Base-by-base conservation (phyloP, 108 stramenopile species). In the Mediolabrus comicus region DNA sequence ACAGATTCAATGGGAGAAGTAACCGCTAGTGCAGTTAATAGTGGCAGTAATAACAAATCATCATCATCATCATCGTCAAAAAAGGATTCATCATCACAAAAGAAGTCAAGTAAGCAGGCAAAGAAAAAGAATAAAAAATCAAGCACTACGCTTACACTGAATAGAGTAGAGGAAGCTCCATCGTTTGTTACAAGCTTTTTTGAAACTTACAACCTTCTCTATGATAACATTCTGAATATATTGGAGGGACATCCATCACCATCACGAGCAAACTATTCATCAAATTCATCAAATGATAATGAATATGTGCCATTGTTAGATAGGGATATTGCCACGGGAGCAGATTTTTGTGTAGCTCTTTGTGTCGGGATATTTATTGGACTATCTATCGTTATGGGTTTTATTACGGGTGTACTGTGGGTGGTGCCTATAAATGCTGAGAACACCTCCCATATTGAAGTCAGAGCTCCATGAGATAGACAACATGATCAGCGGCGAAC, bases 301-400 rank as follows among this genome's bases (percentile, higher is more conserved):
- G 46, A 0, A 28, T 51, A 30, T 28, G 46, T 72, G 38, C 76
- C 72, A 19, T 85, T 84, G 57, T 67, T 85, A 28, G 88, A 87
- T 36, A 65, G 74, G 14, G 86, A 87, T 35, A 81, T 87, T 17
- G 30, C 61, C 14, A 80, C 71, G 22, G 29, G 53, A 7, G 52
- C 62, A n/a, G 88, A 87, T 52, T 81, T 89, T 46, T 29, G 74
- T 1, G 49, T 81, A 17, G 86, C 88, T 10, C 57, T 89, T 8
- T 51, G 46, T 9, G 86, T 85, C 36, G 86, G 88, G 3, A 72
- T 86, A 62, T 62, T 84, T 46, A 84, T 91, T 26, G 87, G 87
- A 4, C 10, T 77, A 17, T 65, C 75, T 53, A 83, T 87, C 32
- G 77, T 91, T 3, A 9, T 83, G 25, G 90, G 90, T 10, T 91